Percentiles rank a stretch among this genome's conserved stretches.
These are phyloP conservation scores for Phaseolus lunatus DNA, from an alignment of 306 rosid genomes.

Conservation along the genomic window DNA sequence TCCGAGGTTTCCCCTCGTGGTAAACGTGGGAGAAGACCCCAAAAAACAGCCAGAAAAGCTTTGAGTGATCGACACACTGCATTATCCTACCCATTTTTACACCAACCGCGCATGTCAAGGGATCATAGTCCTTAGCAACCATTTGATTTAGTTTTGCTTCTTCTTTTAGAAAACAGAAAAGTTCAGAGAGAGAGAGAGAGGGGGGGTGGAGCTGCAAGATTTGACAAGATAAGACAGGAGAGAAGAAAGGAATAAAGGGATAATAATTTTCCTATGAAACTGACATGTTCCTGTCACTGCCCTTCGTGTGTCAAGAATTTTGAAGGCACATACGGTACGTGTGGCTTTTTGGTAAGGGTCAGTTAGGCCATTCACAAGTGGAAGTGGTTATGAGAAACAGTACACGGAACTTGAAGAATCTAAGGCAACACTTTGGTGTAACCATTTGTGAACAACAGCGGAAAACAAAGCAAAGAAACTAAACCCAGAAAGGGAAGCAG, in stretches of 20 bases:
- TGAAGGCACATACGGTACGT: conserved; percentile 25
- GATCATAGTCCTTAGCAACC: conserved; percentile 59
- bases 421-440: conserved; percentile 40
- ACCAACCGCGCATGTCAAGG: conserved; percentile 48
- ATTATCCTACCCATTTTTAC: conserved; percentile 65
- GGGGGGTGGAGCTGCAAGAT: conserved; percentile 36
- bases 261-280: conserved; percentile 24
- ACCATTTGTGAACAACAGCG: conserved; percentile 45
- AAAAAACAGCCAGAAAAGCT: conserved; percentile 70
- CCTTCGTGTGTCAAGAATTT: conserved; percentile 21
- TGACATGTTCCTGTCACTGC: conserved; percentile 28
- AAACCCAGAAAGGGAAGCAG: not conserved
- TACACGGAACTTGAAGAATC: conserved; percentile 77
- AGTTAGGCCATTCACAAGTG: conserved; percentile 41
- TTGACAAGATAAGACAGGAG: conserved; percentile 43
- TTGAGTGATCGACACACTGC: conserved; percentile 66
- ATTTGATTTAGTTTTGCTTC: conserved; percentile 42
- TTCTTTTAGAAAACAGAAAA: conserved; percentile 13
- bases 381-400: conserved; percentile 4
- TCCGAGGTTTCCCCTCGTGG: conserved; percentile 76
- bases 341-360: conserved; percentile 31
- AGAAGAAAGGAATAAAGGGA: conserved; percentile 17
- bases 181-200: not conserved
- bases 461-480: not conserved
- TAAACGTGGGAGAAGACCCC: conserved; percentile 66